Evolutionary conservation across 352 stramenopile species (phyloP).

Genomic region (Phytophthora nicotianae): DNA sequence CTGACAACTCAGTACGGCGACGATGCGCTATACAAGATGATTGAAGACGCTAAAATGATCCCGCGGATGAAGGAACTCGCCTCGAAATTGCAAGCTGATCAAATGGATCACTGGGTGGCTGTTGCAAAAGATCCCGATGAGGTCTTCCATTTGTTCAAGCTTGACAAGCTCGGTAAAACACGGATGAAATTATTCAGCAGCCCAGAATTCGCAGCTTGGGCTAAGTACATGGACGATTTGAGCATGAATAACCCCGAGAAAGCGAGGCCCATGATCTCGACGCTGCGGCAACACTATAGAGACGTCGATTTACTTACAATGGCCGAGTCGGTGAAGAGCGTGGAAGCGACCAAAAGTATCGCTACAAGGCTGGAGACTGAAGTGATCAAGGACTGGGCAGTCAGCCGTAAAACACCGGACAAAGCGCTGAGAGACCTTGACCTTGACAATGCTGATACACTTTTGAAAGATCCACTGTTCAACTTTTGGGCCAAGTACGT

Average conservation of each 20-base stretch:
- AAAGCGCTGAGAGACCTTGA: neutral
- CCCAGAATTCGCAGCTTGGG: neutral
- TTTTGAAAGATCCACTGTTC: slow-evolving; percentile 1
- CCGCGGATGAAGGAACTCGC: neutral
- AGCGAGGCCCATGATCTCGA: neutral
- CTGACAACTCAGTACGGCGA: slow-evolving; percentile 1
- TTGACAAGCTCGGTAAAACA: neutral
- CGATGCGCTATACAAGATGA: neutral
- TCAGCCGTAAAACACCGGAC: neutral
- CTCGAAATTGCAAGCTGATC: neutral
- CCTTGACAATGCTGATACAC: neutral
- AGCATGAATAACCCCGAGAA: slow-evolving; percentile 5
- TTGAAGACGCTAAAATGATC: neutral
- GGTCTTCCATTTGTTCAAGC: neutral
- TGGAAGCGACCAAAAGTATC: neutral
- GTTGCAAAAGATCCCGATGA: slow-evolving; percentile 1
- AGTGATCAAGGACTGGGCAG: neutral
- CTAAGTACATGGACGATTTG: slow-evolving; percentile 10
- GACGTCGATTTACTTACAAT: neutral
- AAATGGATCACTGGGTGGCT: slow-evolving; percentile 1
- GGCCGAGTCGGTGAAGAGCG: neutral
- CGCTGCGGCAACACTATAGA: neutral
- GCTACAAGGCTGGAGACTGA: neutral
- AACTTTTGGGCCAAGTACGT: slow-evolving; percentile 6
- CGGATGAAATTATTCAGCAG: neutral